Base-by-base conservation (phyloP, 2,329 filamentous ascomycete genomes). In the Rhexocercosporidium sp. region DNA sequence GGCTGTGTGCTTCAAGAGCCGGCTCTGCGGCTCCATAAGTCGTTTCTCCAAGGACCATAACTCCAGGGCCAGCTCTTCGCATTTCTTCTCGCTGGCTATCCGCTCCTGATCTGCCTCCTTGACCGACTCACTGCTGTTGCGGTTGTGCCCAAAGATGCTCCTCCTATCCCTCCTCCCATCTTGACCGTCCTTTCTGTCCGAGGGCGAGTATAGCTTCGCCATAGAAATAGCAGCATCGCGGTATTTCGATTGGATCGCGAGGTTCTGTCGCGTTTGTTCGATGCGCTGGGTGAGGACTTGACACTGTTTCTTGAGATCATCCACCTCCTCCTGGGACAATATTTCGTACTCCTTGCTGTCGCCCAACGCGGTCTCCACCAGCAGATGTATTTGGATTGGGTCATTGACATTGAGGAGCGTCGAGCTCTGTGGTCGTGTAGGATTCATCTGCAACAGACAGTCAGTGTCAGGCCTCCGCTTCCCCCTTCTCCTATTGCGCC, bases 161-260 rank as follows among this genome's bases (percentile, higher is more conserved):
- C 83, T 80, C 51, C 85, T 79, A 62, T 80, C 81, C 66, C 81
- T 85, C 67, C 78, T 79, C 59, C 80, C 83, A 70, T 86, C 85
- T n/a, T 63, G 65, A 3, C 82, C 83, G 44, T 85, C 72, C 61
- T 84, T 82, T 73, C 83, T 85, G 59, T 81, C 82, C n/a, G 85
- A 84, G n/a, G 88, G 85, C 9, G 87, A 87, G 77, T 96, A 93
- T 34, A 99, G 83, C 74, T 91, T 90, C 66, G 90, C 90, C 80
- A 99, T 90, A 47, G 94, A 97, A 71, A 91, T 87, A 12, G 96
- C 93, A 0, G 96, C 96, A 84, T 98, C 95, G 74, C 94, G 92
- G 74, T 97, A 93, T 82, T 98, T 99, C 64, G 90, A 92, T 79
- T 99, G 96, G 54, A 98, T 89, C 37, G 90, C 89, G 44, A 99